Conservation (phyloP, 192 early-diverging fungal genomes). For the Backusella macrospora region DNA sequence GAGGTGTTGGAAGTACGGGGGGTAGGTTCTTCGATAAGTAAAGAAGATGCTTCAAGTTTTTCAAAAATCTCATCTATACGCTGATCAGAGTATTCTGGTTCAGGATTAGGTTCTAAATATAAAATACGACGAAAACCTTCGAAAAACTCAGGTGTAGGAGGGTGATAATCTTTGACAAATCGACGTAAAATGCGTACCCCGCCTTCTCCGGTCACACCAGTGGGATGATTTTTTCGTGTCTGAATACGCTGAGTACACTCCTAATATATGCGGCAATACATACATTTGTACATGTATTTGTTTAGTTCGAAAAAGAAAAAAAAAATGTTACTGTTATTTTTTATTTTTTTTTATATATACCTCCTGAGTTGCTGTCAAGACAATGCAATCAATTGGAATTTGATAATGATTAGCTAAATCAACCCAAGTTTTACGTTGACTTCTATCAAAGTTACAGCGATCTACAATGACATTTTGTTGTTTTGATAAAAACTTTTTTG, state of each 20-base stretch:
- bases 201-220: slow-evolving; percentile 66
- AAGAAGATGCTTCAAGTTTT: not conserved
- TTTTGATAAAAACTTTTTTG: slow-evolving; percentile 45
- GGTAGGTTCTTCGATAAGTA: slow-evolving; percentile 3
- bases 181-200: slow-evolving; percentile 65
- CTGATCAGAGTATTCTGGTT: slow-evolving; percentile 43
- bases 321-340: not conserved
- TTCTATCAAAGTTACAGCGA: slow-evolving; percentile 78
- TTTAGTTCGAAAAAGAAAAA: not conserved
- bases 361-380: slow-evolving; percentile 64
- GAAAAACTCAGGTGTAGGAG: slow-evolving; percentile 38
- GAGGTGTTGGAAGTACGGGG: not conserved
- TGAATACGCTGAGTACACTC: slow-evolving; percentile 66
- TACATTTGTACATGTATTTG: too few species aligned
- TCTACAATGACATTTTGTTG: slow-evolving; percentile 74
- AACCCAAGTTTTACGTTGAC: slow-evolving; percentile 75
- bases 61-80: slow-evolving; percentile 40
- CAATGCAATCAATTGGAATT: slow-evolving; percentile 64
- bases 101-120: slow-evolving; percentile 44
- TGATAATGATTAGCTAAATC: slow-evolving; percentile 61
- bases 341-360: slow-evolving; percentile 27
- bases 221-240: slow-evolving; percentile 66
- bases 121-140: slow-evolving; percentile 54
- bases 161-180: slow-evolving; percentile 54
- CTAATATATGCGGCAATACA: not conserved